Conservation (phyloP, 129 eudicot species). For the Lonicera japonica region DNA sequence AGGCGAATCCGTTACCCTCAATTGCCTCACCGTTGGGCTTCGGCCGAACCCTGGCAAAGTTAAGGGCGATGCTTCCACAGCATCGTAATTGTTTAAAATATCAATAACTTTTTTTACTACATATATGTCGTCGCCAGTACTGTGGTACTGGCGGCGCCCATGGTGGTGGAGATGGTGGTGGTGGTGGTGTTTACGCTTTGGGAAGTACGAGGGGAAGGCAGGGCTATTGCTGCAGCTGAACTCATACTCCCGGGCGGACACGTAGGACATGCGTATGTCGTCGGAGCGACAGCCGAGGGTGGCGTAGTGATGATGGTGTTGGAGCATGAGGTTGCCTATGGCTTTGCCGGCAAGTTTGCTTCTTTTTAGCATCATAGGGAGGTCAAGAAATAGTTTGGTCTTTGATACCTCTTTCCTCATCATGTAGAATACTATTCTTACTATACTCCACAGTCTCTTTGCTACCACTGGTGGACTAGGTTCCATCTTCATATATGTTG, state of each 20-base stretch:
- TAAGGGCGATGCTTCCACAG: background rate
- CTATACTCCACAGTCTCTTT: background rate
- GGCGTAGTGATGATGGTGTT: background rate
- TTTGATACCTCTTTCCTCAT: background rate
- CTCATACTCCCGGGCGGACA: background rate
- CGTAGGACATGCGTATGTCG: background rate
- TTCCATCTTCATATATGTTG: background rate
- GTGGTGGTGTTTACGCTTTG: slow-evolving; percentile 2
- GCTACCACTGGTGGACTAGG: background rate
- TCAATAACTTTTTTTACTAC: background rate
- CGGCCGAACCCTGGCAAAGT: background rate
- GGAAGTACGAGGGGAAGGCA: background rate
- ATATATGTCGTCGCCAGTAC: background rate
- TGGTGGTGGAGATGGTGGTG: background rate
- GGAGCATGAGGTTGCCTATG: slow-evolving; percentile 4
- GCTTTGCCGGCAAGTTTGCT: background rate
- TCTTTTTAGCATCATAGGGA: background rate
- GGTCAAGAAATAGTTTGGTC: background rate
- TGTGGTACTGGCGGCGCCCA: no score
- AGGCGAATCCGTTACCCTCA: background rate
- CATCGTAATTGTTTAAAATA: background rate
- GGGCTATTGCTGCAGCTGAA: slow-evolving; percentile 3
- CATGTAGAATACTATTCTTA: slow-evolving; percentile 1
- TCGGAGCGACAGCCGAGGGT: background rate
- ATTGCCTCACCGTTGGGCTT: background rate